These are phyloP conservation scores for Canavalia gladiata DNA, from an alignment of 306 rosid genomes.

Conservation along the genomic window DNA sequence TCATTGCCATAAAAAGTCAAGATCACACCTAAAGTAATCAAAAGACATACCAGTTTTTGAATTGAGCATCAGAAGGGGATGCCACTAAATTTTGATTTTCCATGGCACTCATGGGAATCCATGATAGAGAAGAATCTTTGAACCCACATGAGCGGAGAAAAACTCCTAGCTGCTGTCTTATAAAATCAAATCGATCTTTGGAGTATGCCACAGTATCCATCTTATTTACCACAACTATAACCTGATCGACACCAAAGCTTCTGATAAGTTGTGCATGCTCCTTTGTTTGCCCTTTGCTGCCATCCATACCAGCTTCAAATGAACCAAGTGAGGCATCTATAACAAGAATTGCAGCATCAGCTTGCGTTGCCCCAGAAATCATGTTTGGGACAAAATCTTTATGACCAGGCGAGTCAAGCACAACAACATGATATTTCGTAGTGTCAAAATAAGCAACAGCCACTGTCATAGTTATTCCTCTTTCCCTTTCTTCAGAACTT, in stretches of 20 bases:
- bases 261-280: slow-evolving; percentile 96
- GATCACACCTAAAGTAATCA: slow-evolving; percentile 26
- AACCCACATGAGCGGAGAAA: slow-evolving; percentile 91
- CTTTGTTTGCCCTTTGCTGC: slow-evolving; percentile 88
- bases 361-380: slow-evolving; percentile 99
- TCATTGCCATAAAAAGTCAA: slow-evolving; percentile 39
- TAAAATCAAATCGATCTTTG: slow-evolving; percentile 85
- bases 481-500: slow-evolving; percentile 96
- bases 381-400: slow-evolving; percentile 98
- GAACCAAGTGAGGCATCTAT: slow-evolving; percentile 94
- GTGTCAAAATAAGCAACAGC: slow-evolving; percentile 99
- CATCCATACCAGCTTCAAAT: slow-evolving; percentile 92
- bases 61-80: slow-evolving; percentile 74
- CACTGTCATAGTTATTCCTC: slow-evolving; percentile 98
- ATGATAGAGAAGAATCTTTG: slow-evolving; percentile 76
- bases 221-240: slow-evolving; percentile 90
- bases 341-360: slow-evolving; percentile 95
- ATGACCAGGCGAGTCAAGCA: slow-evolving; percentile 98
- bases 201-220: slow-evolving; percentile 91
- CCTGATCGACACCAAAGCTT: slow-evolving; percentile 97
- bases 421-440: slow-evolving; percentile 87
- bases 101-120: slow-evolving; percentile 93
- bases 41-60: slow-evolving; percentile 77
- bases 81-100: slow-evolving; percentile 94
- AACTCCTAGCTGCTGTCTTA: slow-evolving; percentile 71